Conservation (phyloP, 352 stramenopile species). For the Pythium pectinolyticum region DNA sequence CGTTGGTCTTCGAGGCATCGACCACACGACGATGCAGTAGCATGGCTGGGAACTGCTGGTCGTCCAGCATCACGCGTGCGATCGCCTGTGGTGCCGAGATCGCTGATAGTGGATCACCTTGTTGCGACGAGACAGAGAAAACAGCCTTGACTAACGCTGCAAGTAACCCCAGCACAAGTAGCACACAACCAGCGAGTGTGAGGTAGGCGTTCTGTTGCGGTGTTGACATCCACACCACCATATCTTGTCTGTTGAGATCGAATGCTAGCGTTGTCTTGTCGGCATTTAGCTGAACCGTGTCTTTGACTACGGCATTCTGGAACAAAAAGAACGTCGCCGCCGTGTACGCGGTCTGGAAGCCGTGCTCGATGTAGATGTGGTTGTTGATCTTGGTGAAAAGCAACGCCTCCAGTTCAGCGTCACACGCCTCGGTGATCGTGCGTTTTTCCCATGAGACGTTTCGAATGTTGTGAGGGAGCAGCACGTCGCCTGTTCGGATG, state of each 20-base stretch:
- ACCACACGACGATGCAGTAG: background rate
- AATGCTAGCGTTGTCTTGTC: conserved; percentile 4
- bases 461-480: conserved; percentile 9
- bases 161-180: background rate
- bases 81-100: background rate
- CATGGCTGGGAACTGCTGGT: background rate
- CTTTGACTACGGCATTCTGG: conserved; percentile 6
- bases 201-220: conserved; percentile 12
- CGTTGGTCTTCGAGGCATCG: no score
- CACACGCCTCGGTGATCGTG: background rate
- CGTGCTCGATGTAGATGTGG: conserved; percentile 19
- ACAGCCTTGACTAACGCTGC: background rate
- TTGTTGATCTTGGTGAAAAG: conserved; percentile 11
- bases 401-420: background rate
- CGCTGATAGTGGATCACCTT: background rate
- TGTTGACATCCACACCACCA: conserved; percentile 1
- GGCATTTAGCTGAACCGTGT: background rate
- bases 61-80: background rate
- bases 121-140: background rate
- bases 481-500: background rate
- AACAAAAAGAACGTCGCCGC: conserved; percentile 13
- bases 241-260: conserved; percentile 11
- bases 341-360: conserved; percentile 13
- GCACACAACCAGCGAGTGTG: conserved; percentile 8
- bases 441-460: background rate